Evolutionary conservation across 495 filamentous ascomycete species (phyloP).

Genomic region (Penicillium angulare): DNA sequence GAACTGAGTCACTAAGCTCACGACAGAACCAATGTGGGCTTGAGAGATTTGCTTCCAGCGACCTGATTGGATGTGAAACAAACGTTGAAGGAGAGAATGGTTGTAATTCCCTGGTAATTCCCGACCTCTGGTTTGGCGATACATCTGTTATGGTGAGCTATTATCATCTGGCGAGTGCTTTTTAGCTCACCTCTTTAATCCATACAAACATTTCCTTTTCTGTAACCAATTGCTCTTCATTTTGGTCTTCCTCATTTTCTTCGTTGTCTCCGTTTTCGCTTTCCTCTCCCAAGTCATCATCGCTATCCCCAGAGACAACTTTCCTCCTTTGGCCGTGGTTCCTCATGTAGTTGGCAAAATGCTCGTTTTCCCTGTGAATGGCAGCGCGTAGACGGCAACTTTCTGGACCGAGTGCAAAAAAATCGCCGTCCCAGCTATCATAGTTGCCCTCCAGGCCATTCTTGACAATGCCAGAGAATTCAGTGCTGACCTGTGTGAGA

Average conservation of each 20-base stretch:
- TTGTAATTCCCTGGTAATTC: constrained; percentile 49
- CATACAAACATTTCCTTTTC: constrained; percentile 12
- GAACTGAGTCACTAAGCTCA: constrained; percentile 14
- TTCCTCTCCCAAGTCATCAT: too few relatives aligned
- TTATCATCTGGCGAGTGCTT: not conserved
- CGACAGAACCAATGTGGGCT: constrained; percentile 13
- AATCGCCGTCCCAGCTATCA: constrained; percentile 7
- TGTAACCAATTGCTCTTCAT: constrained; percentile 2
- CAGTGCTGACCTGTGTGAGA: constrained; percentile 15
- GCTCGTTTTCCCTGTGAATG: constrained; percentile 22
- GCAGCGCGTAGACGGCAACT: constrained; percentile 18
- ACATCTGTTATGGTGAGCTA: constrained; percentile 14
- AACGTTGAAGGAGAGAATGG: constrained; percentile 30
- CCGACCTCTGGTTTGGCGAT: constrained; percentile 27
- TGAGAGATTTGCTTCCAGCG: constrained; percentile 23
- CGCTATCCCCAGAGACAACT: constrained; percentile 7
- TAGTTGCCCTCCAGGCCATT: constrained; percentile 23
- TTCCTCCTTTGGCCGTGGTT: constrained; percentile 15
- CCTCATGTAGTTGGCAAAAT: constrained; percentile 22
- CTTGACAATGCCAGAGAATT: constrained; percentile 15
- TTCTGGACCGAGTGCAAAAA: constrained; percentile 6
- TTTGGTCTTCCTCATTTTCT: not conserved
- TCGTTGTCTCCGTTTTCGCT: not conserved
- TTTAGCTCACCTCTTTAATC: constrained; percentile 9
- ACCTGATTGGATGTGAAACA: constrained; percentile 40